These are phyloP conservation scores for Beta corolliflora DNA, from an alignment of 179 eudicot genomes.

Conservation along the genomic window DNA sequence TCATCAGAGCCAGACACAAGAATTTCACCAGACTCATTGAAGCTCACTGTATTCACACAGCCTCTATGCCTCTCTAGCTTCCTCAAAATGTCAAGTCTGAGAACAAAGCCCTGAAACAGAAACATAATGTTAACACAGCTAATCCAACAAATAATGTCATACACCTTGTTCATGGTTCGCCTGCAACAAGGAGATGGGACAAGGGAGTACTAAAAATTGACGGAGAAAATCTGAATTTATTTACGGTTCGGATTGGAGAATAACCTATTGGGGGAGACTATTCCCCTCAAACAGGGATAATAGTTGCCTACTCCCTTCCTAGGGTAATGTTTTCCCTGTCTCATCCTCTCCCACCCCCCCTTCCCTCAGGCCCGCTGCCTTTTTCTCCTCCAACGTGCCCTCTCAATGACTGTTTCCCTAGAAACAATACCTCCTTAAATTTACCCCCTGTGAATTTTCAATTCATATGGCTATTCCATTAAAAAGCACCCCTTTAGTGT, in stretches of 20 bases:
- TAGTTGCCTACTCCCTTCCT: too few species aligned
- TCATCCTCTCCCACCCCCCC: background rate
- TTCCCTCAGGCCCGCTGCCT: background rate
- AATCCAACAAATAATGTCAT: background rate
- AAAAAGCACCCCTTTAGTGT: too few species aligned
- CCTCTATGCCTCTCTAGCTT: conserved; percentile 86
- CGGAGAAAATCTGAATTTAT: too few species aligned
- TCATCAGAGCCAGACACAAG: conserved; percentile 96
- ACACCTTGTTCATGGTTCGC: background rate
- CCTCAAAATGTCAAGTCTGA: conserved; percentile 62
- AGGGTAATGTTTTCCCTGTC: background rate
- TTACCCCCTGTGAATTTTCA: too few species aligned
- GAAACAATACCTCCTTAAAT: too few species aligned
- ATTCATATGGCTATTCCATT: too few species aligned
- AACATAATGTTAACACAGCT: conserved; percentile 4
- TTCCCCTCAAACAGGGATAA: too few species aligned
- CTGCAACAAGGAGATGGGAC: too few species aligned
- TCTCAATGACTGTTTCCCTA: too few species aligned
- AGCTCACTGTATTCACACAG: conserved; percentile 92
- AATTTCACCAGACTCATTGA: conserved; percentile 72
- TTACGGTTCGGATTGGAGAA: too few species aligned
- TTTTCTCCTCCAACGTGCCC: background rate
- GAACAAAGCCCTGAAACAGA: conserved; percentile 73
- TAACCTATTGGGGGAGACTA: too few species aligned
- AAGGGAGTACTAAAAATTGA: too few species aligned